These are phyloP conservation scores for Candida easanensis DNA, from an alignment of 805 yeast species.

Conservation along the genomic window DNA sequence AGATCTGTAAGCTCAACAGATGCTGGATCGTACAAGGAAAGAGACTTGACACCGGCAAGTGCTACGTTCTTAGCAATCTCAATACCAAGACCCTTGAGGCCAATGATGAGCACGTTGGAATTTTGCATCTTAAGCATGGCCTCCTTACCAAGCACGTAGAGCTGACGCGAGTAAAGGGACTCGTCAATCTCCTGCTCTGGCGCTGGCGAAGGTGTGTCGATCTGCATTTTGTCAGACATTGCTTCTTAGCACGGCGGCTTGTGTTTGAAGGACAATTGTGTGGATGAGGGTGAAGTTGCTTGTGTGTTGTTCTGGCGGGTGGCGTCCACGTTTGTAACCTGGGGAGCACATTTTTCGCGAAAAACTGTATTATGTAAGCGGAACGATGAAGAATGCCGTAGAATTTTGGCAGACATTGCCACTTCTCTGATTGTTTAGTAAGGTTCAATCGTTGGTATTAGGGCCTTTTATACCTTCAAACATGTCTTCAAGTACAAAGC, in stretches of 20 bases:
- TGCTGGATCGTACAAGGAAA: constrained; percentile 80
- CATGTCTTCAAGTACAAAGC: neutral
- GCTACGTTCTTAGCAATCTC: constrained; percentile 97
- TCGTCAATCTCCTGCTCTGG: constrained; percentile 70
- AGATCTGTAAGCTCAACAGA: constrained; percentile 67
- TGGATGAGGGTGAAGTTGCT: too few relatives aligned
- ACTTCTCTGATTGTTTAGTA: too few relatives aligned
- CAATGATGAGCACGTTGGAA: constrained; percentile 88
- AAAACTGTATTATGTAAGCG: too few relatives aligned
- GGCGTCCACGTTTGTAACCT: neutral
- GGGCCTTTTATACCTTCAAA: neutral
- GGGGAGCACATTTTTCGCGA: neutral
- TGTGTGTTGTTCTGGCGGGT: neutral
- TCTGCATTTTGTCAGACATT: constrained; percentile 39
- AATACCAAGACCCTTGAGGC: constrained; percentile 88
- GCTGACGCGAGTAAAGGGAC: constrained; percentile 91
- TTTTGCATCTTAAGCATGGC: constrained; percentile 97
- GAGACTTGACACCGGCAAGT: constrained; percentile 93
- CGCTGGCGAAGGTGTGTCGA: constrained; percentile 36
- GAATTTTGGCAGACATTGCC: too few relatives aligned
- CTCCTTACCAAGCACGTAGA: constrained; percentile 94
- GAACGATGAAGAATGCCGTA: too few relatives aligned
- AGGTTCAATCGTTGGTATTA: too few relatives aligned
- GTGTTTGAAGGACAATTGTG: neutral
- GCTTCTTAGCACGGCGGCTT: neutral